phyloP scores from a whole-genome alignment of 768 basidiomycete genomes.

The Calocybe gangraenosa region DNA sequence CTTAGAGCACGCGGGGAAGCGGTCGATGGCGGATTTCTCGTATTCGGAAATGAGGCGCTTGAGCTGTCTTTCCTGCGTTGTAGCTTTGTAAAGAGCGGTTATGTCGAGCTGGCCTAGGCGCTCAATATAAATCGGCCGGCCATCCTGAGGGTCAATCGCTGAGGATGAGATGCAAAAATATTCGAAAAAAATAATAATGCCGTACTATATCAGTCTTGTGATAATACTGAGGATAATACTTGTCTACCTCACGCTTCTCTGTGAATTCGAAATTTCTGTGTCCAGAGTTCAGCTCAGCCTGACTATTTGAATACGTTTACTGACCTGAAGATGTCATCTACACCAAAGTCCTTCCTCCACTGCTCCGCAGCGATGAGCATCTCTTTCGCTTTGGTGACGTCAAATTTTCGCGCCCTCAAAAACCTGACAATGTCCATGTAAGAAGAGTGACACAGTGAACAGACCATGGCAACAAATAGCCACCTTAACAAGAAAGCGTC shows the following conservation, averaged over 20 bases:
- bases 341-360: constrained; percentile 85
- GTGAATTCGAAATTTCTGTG: constrained; percentile 80
- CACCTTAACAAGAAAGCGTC: constrained; percentile 12
- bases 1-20: constrained; percentile 74
- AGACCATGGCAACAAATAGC: neutral
- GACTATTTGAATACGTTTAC: constrained; percentile 16
- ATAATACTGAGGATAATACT: constrained; percentile 94
- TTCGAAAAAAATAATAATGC: neutral
- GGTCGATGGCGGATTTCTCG: constrained; percentile 79
- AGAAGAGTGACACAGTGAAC: neutral
- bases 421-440: constrained; percentile 47
- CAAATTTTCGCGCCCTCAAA: constrained; percentile 90
- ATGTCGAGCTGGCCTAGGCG: constrained; percentile 88
- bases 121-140: constrained; percentile 94
- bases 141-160: constrained; percentile 53
- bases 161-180: constrained; percentile 3
- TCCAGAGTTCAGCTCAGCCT: constrained; percentile 1
- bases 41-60: constrained; percentile 90
- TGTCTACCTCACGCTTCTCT: constrained; percentile 79
- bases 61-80: constrained; percentile 84
- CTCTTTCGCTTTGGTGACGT: constrained; percentile 71
- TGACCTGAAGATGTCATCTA: constrained; percentile 69
- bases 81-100: constrained; percentile 72
- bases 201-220: constrained; percentile 91
- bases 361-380: constrained; percentile 83